phyloP scores from a whole-genome alignment of 2,329 filamentous ascomycete species.

The Pseudopyricularia cyperi region DNA sequence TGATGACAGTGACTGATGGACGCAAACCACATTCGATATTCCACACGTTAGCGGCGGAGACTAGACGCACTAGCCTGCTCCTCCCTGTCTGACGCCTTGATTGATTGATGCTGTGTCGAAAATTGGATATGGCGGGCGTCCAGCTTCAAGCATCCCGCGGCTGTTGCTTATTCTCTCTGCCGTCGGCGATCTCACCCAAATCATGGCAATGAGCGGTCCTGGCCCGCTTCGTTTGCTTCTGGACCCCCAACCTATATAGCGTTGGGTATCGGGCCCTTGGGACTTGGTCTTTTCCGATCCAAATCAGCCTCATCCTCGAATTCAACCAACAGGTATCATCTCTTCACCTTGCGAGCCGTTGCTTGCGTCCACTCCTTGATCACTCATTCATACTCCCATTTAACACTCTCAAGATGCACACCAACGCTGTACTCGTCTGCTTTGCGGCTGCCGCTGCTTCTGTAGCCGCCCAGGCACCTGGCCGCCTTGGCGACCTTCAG shows the following conservation, averaged over 20 bases:
- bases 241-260: neutral
- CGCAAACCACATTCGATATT: neutral
- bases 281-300: neutral
- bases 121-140: neutral
- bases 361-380: neutral
- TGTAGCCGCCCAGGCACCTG: neutral
- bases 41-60: neutral
- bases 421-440: neutral
- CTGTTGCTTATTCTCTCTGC: neutral
- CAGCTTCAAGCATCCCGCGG: neutral
- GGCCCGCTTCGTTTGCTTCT: neutral
- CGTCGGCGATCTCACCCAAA: neutral
- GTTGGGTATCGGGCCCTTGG: neutral
- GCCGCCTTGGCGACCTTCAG: neutral
- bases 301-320: neutral
- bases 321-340: too few relatives aligned
- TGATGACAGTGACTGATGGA: neutral
- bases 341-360: neutral
- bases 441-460: neutral
- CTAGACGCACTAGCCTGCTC: neutral
- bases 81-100: neutral
- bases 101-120: neutral
- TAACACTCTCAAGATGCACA: neutral
- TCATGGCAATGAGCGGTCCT: neutral
- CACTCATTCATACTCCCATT: neutral